Percentiles rank a stretch among this genome's conserved stretches.
Conservation (phyloP, 202 grass and related monocot genomes). For the Zizania palustris region DNA sequence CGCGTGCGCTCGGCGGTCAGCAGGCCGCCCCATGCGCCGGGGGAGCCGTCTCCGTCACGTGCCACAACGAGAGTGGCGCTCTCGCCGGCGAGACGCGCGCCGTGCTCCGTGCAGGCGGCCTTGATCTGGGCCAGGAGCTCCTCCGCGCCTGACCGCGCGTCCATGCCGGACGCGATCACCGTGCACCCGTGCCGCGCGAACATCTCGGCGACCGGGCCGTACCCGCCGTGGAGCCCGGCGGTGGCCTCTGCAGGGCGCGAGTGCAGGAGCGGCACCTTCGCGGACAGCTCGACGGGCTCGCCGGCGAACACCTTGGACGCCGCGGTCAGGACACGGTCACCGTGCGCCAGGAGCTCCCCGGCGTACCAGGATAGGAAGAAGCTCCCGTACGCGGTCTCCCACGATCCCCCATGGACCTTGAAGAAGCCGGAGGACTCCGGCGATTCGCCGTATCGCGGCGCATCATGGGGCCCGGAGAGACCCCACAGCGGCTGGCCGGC, state of each 20-base stretch:
- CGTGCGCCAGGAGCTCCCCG: constrained; percentile 50
- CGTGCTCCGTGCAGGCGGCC: constrained; percentile 41
- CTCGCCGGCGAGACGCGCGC: constrained; percentile 44
- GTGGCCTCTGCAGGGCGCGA: constrained; percentile 46
- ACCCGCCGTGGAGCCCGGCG: constrained; percentile 54
- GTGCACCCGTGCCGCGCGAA: constrained; percentile 49
- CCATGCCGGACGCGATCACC: constrained; percentile 52
- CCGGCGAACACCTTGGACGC: constrained; percentile 48
- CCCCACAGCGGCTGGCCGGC: constrained; percentile 56
- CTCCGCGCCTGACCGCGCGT: constrained; percentile 9
- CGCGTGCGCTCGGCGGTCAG: constrained; percentile 13
- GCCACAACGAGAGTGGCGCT: constrained; percentile 28
- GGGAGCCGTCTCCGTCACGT: not conserved
- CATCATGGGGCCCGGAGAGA: constrained; percentile 54
- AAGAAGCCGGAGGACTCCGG: constrained; percentile 49
- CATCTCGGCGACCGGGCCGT: constrained; percentile 41
- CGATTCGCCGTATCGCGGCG: constrained; percentile 47
- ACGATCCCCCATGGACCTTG: constrained; percentile 49
- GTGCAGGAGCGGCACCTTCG: constrained; percentile 51
- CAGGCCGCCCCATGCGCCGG: constrained; percentile 29
- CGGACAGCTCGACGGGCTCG: constrained; percentile 45
- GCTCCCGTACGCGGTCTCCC: constrained; percentile 53
- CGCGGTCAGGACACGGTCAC: constrained; percentile 47
- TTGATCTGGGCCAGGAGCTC: constrained; percentile 43
- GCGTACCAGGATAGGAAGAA: constrained; percentile 75